Evolutionary conservation across 345 rosid species (phyloP).

Genomic region (Xanthoceras sorbifolium): DNA sequence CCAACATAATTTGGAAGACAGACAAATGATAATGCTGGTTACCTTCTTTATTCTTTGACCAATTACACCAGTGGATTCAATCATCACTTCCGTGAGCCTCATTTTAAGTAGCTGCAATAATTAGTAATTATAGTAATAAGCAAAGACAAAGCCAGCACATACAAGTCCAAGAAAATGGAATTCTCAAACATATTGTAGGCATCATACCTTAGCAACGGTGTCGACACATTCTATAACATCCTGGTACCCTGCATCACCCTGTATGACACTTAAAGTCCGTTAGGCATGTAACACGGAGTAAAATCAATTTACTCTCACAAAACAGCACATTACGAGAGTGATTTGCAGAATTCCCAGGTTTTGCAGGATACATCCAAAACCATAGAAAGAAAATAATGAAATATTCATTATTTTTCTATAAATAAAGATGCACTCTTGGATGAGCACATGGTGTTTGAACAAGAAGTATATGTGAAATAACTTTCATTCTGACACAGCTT

Average conservation of each 20-base stretch:
- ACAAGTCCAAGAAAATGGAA: conserved; percentile 12
- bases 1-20: conserved; percentile 11
- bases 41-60: conserved; percentile 96
- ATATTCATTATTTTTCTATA: neutral
- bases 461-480: conserved; percentile 20
- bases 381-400: neutral
- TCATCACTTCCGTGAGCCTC: conserved; percentile 63
- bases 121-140: conserved; percentile 4
- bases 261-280: conserved; percentile 26
- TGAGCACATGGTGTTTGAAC: neutral
- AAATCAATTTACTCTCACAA: neutral
- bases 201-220: conserved; percentile 60
- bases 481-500: conserved; percentile 30
- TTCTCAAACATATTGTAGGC: neutral
- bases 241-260: conserved; percentile 96
- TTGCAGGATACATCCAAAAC: neutral
- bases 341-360: conserved; percentile 8
- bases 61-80: conserved; percentile 95
- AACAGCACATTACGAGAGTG: neutral
- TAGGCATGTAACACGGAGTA: conserved; percentile 15
- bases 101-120: conserved; percentile 59
- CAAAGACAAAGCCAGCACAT: neutral
- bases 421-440: neutral
- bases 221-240: conserved; percentile 79
- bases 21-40: neutral